phyloP scores from a whole-genome alignment of 768 basidiomycete species.

The Mycena rosella region DNA sequence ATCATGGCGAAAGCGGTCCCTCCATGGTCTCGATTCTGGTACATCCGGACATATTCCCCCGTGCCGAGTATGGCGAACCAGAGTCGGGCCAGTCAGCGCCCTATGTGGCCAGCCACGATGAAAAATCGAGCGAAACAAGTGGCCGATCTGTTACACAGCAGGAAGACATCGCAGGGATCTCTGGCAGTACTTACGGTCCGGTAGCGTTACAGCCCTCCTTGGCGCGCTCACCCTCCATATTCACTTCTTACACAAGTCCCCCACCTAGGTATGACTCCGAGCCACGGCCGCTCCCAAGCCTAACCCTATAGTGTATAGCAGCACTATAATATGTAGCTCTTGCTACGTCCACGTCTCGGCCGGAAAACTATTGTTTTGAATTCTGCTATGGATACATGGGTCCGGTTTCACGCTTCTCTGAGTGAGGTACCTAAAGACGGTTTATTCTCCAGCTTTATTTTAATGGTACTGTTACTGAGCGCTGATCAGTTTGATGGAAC shows the following conservation, averaged over 20 bases:
- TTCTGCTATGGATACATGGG: no score
- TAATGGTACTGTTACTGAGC: no score
- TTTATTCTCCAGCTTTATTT: no score
- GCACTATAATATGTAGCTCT: no score
- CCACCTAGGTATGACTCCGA: constrained; percentile 4
- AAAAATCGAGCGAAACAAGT: neutral
- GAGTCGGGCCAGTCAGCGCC: neutral
- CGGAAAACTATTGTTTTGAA: no score
- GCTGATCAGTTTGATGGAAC: no score
- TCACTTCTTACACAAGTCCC: neutral
- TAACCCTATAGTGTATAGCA: no score
- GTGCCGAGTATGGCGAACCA: neutral
- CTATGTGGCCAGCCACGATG: neutral
- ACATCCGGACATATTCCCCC: neutral
- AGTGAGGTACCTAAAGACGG: no score
- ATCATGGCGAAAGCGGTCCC: neutral
- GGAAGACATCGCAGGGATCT: neutral
- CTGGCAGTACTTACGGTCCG: neutral
- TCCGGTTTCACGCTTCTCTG: no score
- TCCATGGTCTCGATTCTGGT: neutral
- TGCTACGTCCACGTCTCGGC: no score
- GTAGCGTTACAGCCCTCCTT: neutral
- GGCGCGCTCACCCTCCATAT: neutral
- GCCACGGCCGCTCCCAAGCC: neutral
- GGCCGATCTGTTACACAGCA: neutral